Evolutionary conservation across 2,329 filamentous ascomycete genomes (phyloP), one percentile per base, ranked within the genome.

Genomic region (Penicillium sp.): DNA sequence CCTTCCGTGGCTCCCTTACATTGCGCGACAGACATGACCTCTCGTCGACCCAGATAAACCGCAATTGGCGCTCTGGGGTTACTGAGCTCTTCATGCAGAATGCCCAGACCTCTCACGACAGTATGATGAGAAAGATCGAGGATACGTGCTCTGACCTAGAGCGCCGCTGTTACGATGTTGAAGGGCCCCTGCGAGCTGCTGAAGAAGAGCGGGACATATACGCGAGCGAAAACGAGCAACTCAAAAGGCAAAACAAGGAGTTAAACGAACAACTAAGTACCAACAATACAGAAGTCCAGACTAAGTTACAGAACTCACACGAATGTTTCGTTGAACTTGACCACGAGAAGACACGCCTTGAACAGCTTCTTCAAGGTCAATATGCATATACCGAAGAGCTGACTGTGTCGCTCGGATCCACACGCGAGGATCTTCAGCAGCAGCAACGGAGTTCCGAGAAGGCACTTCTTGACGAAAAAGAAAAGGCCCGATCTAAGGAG

Each of bases 81-180:
- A 70, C 72, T 0, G 69, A 73, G 8, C 74, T 77, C 13, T 69
- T 85, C n/a, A 66, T 73, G 31, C 66, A 71, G 24, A 73, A 75
- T 60, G 73, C 78, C 14, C 70, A 69, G 14, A 70, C 74, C 26
- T 78, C 80, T 32, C 72, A 80, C 8, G 73, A 80, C n/a, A 71
- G 69, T 2, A 69, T 85, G 9, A 67, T 82, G 29, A 72, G 75
- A 10, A 75, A 79, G 20, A 78, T 86, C 16, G 74, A 78, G 16
- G 76, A 81, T 34, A 78, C 82, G 13, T 85, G 83, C 62, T 75
- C 77, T 24, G 82, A 84, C 54, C 72, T 86, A 1, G 84, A 86
- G 61, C 71, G 70, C 10, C 78, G 84, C 8, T 86, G 84, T 63
- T 75, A 80, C 34, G 77, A 76, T 32, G 74, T 81, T 2, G 84